Evolutionary conservation across 108 stramenopile species (phyloP), one percentile per base, ranked within the genome.

Genomic region (Pseudonitzschia pungens): DNA sequence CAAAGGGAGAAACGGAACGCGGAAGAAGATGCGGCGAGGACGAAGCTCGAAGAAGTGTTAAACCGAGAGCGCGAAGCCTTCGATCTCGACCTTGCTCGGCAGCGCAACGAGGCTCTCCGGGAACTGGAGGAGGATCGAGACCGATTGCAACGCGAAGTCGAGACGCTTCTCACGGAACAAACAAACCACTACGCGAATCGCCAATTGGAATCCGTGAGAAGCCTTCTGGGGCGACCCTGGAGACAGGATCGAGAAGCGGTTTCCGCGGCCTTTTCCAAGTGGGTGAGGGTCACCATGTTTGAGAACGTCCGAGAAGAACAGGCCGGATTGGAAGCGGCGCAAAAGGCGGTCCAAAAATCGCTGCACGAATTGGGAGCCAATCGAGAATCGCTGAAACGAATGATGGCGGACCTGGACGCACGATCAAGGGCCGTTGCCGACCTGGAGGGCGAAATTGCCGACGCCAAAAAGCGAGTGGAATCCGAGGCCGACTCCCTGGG

Each of bases 201-300:
- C 50, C 72, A 74, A 53, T 33, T 51, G 69, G 81, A 56, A 64
- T 72, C 81, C 22, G 36, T 82, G 72, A 57, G 20, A 18, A 51
- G 33, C 7, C n/a, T 77, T 22, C 26, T 82, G 42, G 44, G 63
- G 12, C 31, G 71, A 20, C 81, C 72, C 6, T 74, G 74, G 73
- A 67, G 77, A 24, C 73, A 83, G 54, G 82, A 83, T 20, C 73
- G 66, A 53, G 82, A 83, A 53, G 73, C 70, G n/a, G 58, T 83
- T 24, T 77, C 76, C 44, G 82, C 82, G 5, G 77, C 82, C 16
- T 83, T 78, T 75, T 83, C 82, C 36, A 83, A 83, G 33, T 83
- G 82, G 82, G 74, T 78, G 12, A 73, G 82, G 20, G 77, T 75
- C 5, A 68, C 77, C 7, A 75, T 83, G 82, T 83, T 83, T 72